phyloP scores from a whole-genome alignment of 75 land plant genomes.

The Chamaecyparis obtusa region DNA sequence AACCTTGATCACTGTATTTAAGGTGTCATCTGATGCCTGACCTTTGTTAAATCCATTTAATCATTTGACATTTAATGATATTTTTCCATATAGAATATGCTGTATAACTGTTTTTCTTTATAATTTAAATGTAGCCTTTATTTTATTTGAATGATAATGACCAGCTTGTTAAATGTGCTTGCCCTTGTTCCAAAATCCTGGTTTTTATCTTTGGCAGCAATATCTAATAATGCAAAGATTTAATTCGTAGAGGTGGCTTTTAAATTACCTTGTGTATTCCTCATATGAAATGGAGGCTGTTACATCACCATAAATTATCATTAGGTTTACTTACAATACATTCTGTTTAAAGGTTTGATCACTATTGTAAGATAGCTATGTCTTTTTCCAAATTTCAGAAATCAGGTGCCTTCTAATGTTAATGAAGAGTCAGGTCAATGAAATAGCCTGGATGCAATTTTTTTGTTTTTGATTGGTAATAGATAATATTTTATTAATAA shows the following conservation, averaged over 20 bases:
- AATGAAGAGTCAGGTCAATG: neutral
- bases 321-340: neutral
- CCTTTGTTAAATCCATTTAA: neutral
- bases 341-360: neutral
- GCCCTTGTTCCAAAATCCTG: neutral
- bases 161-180: conserved; percentile 6
- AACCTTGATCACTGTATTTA: neutral
- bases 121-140: neutral
- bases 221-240: neutral
- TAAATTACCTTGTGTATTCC: neutral
- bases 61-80: neutral
- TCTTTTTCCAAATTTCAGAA: neutral
- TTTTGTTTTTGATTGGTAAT: too few species aligned
- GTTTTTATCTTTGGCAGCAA: neutral
- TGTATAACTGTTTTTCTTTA: neutral
- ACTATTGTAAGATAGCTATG: neutral
- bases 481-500: too few species aligned
- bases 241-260: neutral
- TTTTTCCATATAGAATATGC: too few species aligned
- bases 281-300: neutral
- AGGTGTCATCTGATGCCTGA: conserved; percentile 3
- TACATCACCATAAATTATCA: neutral
- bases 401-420: neutral
- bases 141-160: neutral
- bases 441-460: neutral